These are phyloP conservation scores for Ceratobasidium sp. DNA, from an alignment of 1,284 basidiomycete genomes.

Conservation along the genomic window DNA sequence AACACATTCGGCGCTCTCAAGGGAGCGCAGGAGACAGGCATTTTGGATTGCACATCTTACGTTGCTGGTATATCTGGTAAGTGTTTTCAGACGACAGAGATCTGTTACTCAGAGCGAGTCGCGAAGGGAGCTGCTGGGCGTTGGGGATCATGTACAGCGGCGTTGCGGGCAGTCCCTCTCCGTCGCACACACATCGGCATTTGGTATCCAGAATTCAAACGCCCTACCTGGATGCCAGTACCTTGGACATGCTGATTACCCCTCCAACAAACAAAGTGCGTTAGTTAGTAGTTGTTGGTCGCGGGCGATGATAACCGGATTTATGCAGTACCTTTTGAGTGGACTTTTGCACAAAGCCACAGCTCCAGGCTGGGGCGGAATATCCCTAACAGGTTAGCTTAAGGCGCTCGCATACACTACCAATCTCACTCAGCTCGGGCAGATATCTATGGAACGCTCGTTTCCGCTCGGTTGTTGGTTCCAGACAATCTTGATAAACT, in stretches of 20 bases:
- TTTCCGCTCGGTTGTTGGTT: constrained; percentile 59
- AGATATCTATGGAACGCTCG: constrained; percentile 61
- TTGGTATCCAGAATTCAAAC: constrained; percentile 57
- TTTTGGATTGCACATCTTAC: constrained; percentile 59
- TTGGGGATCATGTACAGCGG: constrained; percentile 60
- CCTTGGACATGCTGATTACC: constrained; percentile 58
- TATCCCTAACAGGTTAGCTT: constrained; percentile 53
- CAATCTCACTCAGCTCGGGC: constrained; percentile 46
- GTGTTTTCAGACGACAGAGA: neutral
- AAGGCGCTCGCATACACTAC: neutral
- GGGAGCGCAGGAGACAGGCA: constrained; percentile 56
- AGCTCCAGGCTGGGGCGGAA: constrained; percentile 54
- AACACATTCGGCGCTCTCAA: constrained; percentile 60
- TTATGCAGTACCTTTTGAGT: constrained; percentile 53
- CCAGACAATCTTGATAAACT: constrained; percentile 55
- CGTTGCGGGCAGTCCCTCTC: constrained; percentile 55
- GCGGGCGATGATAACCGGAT: neutral
- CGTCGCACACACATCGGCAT: constrained; percentile 54
- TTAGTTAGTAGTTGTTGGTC: neutral
- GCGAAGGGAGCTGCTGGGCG: constrained; percentile 59
- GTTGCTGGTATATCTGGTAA: constrained; percentile 59
- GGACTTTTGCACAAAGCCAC: constrained; percentile 60
- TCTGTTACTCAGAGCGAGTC: neutral
- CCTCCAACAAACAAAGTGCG: constrained; percentile 59
- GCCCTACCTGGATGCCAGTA: constrained; percentile 59